Evolutionary conservation across 108 stramenopile species (phyloP).

Genomic region (Parietichytrium sp.): DNA sequence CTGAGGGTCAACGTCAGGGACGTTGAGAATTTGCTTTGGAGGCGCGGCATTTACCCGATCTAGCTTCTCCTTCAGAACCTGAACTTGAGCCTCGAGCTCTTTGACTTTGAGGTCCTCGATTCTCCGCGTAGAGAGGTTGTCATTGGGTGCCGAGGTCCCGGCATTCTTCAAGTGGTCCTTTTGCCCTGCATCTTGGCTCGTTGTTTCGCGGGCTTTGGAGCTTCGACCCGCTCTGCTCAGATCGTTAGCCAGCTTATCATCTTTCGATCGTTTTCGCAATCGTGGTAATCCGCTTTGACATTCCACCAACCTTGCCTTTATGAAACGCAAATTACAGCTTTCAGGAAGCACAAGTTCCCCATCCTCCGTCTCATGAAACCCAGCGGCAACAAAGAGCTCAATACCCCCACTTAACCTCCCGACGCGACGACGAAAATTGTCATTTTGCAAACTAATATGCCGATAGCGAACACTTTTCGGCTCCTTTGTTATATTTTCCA

Average conservation of each 20-base stretch:
- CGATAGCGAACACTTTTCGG: neutral
- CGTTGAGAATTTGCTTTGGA: too few species aligned
- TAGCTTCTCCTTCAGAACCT: neutral
- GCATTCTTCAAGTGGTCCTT: neutral
- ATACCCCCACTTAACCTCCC: neutral
- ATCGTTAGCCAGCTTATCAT: neutral
- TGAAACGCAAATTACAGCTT: neutral
- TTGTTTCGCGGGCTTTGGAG: too few species aligned
- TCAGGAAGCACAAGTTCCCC: neutral
- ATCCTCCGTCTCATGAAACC: slow-evolving; percentile 24
- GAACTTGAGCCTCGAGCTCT: slow-evolving; percentile 22
- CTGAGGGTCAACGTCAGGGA: too few species aligned
- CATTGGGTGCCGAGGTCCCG: neutral
- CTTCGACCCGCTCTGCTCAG: too few species aligned
- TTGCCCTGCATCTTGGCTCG: neutral
- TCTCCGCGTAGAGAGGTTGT: too few species aligned
- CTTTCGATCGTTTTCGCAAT: neutral
- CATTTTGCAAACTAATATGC: neutral
- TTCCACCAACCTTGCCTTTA: neutral
- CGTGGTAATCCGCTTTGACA: neutral
- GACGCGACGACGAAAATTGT: neutral
- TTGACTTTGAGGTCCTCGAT: neutral
- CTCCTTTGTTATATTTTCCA: neutral
- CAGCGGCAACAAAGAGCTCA: neutral
- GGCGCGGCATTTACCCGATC: too few species aligned